These are phyloP conservation scores for Diaporthe velutina DNA, from an alignment of 2,329 filamentous ascomycete genomes.

Conservation along the genomic window DNA sequence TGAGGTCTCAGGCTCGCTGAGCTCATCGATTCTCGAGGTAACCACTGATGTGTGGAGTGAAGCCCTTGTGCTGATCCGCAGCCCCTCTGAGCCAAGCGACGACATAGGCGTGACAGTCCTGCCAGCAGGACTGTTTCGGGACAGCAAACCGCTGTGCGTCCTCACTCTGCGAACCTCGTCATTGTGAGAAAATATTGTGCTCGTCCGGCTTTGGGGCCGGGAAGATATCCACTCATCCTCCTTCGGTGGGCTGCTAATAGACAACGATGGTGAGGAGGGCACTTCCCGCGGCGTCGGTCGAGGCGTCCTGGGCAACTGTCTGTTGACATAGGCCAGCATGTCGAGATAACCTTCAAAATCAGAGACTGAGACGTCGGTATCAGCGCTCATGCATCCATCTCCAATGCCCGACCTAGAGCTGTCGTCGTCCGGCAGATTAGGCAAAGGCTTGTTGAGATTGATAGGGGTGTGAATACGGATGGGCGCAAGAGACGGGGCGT, in stretches of 20 bases:
- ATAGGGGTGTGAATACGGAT: slow-evolving; percentile 9
- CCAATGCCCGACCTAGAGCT: not conserved
- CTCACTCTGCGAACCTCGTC: slow-evolving; percentile 27
- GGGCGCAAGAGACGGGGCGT: not conserved
- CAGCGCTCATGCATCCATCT: not conserved
- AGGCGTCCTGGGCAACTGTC: not conserved
- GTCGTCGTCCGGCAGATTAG: not conserved
- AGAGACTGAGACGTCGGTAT: not conserved
- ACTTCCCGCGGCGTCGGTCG: not conserved
- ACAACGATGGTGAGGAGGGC: not conserved
- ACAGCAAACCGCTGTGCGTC: not conserved
- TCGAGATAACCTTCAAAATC: slow-evolving; percentile 32
- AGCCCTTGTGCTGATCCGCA: not conserved
- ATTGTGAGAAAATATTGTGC: slow-evolving; percentile 1
- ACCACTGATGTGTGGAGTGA: slow-evolving; percentile 10
- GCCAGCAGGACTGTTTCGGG: slow-evolving; percentile 17
- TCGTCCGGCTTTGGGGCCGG: slow-evolving; percentile 7
- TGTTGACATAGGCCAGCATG: slow-evolving; percentile 26
- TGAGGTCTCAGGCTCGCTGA: slow-evolving; percentile 30
- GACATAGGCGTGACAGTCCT: slow-evolving; percentile 33
- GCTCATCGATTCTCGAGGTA: slow-evolving; percentile 28
- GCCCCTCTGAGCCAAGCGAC: slow-evolving; percentile 22
- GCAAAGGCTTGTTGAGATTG: slow-evolving; percentile 29
- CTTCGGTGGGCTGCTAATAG: not conserved
- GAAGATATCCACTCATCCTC: slow-evolving; percentile 33